Evolutionary conservation across 768 basidiomycete species (phyloP), one percentile per base, ranked within the genome.

Genomic region (Kwoniella dendrophila): DNA sequence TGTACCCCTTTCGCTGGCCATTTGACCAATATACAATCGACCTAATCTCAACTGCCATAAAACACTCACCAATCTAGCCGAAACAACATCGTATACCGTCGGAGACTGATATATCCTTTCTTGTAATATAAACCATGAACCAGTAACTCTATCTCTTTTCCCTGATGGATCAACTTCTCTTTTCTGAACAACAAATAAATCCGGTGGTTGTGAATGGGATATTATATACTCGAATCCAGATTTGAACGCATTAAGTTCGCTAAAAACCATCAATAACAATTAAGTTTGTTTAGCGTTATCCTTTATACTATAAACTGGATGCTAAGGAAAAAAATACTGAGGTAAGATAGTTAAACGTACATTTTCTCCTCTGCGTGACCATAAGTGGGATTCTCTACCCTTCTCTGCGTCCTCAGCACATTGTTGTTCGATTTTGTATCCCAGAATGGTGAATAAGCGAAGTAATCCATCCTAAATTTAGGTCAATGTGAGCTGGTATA

Each of bases 381-480:
- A 47, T 71, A 76, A 10, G 57, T 61, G 4, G 68, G 70, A 34
- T 73, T 67, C 49, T 68, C 63, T 2, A 76, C 67, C 40, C 69
- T 29, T 7, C 67, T 41, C 47, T 76, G 74, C 1, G 69, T 70
- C 12, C 74, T 47, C 30, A 76, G 59, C 1, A 66, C 65, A 41
- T 62, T 64, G 50, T 76, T 76, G 36, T 76, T 76, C 26, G 72
- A 76, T 36, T 68, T 69, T 6, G 59, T 33, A 61, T 76, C 74
- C 66, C 70, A 76, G 62, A 76, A 76, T 16, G 74, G 74, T 7
- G 74, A 76, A 29, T 63, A 70, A 10, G 72, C 70, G 51, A 76
- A 76, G 56, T 76, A 76, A 56, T 76, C 74, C 61, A 76, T 59
- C 56, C 73, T 74, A 43, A 30, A 54, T 22, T 38, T n/a, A 26